phyloP scores from a whole-genome alignment of 108 stramenopile species.

The Cyclotella distinguenda region DNA sequence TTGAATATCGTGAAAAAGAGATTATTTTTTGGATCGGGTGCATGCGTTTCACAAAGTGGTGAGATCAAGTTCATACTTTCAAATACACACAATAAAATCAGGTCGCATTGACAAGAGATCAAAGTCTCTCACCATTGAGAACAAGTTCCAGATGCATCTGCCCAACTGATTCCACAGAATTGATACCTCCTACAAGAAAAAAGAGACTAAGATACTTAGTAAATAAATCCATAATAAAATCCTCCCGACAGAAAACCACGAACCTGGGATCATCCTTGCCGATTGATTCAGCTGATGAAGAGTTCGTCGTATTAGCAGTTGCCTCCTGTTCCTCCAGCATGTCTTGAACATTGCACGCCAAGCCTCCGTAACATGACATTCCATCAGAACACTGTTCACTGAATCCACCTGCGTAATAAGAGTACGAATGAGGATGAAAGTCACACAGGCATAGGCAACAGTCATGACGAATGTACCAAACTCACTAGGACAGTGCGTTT shows the following conservation, averaged over 20 bases:
- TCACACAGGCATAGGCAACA: neutral
- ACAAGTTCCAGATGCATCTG: slow-evolving; percentile 23
- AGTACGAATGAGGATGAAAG: neutral
- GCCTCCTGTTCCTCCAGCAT: slow-evolving; percentile 10
- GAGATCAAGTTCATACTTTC: too few species aligned
- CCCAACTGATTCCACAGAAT: slow-evolving; percentile 43
- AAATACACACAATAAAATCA: too few species aligned
- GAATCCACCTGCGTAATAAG: neutral
- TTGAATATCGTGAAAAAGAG: too few species aligned
- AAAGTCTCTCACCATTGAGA: slow-evolving; percentile 18
- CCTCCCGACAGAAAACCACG: slow-evolving; percentile 3
- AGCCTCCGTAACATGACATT: slow-evolving; percentile 26
- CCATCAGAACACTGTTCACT: slow-evolving; percentile 31
- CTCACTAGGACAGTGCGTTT: slow-evolving; percentile 36
- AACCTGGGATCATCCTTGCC: slow-evolving; percentile 25
- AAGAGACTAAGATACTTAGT: neutral
- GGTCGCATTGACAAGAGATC: too few species aligned
- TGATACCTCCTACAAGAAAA: slow-evolving; percentile 4
- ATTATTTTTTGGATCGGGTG: too few species aligned
- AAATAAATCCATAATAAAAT: neutral
- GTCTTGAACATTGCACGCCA: slow-evolving; percentile 38
- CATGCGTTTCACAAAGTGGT: neutral
- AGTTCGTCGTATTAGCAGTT: slow-evolving; percentile 3
- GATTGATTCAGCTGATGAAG: neutral
- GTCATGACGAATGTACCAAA: neutral